These are phyloP conservation scores for Rhexocercosporidium sp. DNA, from an alignment of 2,329 filamentous ascomycete species.

Conservation along the genomic window DNA sequence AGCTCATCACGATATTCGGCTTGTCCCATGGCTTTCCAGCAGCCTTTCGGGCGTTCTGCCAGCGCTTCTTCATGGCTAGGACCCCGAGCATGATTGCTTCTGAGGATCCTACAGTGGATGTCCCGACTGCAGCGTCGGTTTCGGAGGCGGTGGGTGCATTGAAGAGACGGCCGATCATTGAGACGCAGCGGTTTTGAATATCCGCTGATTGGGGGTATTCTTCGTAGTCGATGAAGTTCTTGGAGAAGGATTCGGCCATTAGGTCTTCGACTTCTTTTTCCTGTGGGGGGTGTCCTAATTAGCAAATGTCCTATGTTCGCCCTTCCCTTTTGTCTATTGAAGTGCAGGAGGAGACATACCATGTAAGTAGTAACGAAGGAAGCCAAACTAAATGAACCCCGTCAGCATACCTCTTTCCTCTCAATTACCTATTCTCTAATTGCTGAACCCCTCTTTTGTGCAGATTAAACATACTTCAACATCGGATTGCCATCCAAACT, in stretches of 20 bases:
- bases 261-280: constrained; percentile 96
- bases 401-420: constrained; percentile 17
- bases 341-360: constrained; percentile 55
- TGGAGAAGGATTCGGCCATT: constrained; percentile 89
- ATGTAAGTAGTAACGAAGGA: constrained; percentile 97
- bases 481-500: constrained; percentile 91
- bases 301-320: background rate
- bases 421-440: background rate
- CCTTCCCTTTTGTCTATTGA: background rate
- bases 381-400: constrained; percentile 65
- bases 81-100: constrained; percentile 86
- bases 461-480: constrained; percentile 64
- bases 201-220: constrained; percentile 82
- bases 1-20: constrained; percentile 95
- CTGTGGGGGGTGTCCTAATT: constrained; percentile 47
- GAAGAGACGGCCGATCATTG: constrained; percentile 90
- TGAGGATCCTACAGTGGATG: constrained; percentile 86
- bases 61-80: constrained; percentile 93
- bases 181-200: constrained; percentile 90
- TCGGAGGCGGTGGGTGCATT: constrained; percentile 68
- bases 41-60: constrained; percentile 85
- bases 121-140: constrained; percentile 75
- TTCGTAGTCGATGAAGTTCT: constrained; percentile 94
- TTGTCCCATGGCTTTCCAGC: constrained; percentile 79
- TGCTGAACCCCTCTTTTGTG: background rate